Evolutionary conservation across 148 eudicot species (phyloP).

Genomic region (Silene latifolia): DNA sequence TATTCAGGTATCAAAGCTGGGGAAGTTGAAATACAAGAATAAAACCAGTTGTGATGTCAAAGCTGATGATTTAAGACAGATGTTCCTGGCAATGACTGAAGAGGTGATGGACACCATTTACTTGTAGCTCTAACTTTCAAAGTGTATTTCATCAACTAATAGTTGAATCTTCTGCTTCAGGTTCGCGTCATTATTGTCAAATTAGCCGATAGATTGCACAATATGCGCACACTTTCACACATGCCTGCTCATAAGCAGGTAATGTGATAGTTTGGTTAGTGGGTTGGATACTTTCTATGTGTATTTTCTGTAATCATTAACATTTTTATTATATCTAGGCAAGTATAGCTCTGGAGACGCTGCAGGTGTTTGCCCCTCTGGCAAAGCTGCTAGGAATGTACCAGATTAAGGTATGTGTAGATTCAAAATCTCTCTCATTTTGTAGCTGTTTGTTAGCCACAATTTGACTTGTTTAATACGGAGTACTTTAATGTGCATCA

Average conservation of each 20-base stretch:
- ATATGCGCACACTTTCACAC: slow-evolving; percentile 95
- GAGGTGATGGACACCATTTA: slow-evolving; percentile 50
- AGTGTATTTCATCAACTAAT: slow-evolving; percentile 3
- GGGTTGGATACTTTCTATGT: slow-evolving; percentile 12
- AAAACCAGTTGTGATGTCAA: slow-evolving; percentile 84
- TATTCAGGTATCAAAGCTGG: slow-evolving; percentile 86
- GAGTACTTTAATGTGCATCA: not conserved
- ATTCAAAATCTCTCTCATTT: not conserved
- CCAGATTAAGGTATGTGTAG: slow-evolving; percentile 72
- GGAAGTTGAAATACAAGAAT: slow-evolving; percentile 74
- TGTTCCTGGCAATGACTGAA: slow-evolving; percentile 98
- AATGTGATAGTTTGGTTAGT: slow-evolving; percentile 5
- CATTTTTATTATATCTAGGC: slow-evolving; percentile 47
- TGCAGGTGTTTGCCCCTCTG: slow-evolving; percentile 97
- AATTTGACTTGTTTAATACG: not conserved
- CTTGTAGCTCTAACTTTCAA: not conserved
- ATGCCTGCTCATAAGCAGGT: slow-evolving; percentile 99
- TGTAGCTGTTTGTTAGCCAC: not conserved
- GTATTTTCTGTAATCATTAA: not conserved
- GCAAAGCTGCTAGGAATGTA: slow-evolving; percentile 96
- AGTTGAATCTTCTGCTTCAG: slow-evolving; percentile 38
- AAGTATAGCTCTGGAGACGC: slow-evolving; percentile 90
- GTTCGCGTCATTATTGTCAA: slow-evolving; percentile 98
- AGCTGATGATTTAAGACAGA: slow-evolving; percentile 95
- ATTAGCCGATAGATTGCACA: slow-evolving; percentile 95